phyloP scores from a whole-genome alignment of 257 asterid species.

The Solanum gandarillasii region DNA sequence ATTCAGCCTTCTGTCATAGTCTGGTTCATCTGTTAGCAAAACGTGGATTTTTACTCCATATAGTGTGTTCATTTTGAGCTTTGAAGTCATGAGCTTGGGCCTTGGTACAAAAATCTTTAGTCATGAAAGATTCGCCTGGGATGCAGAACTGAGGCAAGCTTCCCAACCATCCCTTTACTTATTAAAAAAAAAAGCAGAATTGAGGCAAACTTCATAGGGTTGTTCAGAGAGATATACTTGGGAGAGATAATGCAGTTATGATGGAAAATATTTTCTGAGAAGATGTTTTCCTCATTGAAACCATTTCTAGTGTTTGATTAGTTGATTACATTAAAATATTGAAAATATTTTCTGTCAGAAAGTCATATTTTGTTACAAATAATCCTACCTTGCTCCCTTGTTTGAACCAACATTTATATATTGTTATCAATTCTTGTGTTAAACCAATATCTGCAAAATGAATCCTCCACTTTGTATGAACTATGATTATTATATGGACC shows the following conservation, averaged over 20 bases:
- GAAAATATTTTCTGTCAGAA: not conserved
- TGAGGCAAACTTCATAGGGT: not conserved
- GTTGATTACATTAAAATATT: not conserved
- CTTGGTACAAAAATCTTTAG: not conserved
- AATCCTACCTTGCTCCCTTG: not conserved
- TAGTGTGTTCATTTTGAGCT: not conserved
- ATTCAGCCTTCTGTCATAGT: not conserved
- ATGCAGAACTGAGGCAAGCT: not conserved
- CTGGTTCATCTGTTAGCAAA: not conserved
- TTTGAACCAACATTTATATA: not conserved
- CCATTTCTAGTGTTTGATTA: not conserved
- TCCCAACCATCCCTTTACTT: not conserved
- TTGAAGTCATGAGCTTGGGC: not conserved
- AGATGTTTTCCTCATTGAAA: not conserved
- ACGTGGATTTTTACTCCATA: not conserved
- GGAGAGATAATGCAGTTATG: not conserved
- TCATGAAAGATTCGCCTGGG: not conserved
- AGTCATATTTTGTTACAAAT: not conserved
- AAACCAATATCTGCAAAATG: not conserved
- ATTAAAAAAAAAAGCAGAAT: not conserved
- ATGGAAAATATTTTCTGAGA: not conserved
- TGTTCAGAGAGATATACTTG: not conserved
- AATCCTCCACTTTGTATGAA: not conserved
- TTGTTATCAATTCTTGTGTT: not conserved
- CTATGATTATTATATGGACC: not conserved